phyloP scores from a whole-genome alignment of 2,329 filamentous ascomycete species.

The Alternaria gansuensis region DNA sequence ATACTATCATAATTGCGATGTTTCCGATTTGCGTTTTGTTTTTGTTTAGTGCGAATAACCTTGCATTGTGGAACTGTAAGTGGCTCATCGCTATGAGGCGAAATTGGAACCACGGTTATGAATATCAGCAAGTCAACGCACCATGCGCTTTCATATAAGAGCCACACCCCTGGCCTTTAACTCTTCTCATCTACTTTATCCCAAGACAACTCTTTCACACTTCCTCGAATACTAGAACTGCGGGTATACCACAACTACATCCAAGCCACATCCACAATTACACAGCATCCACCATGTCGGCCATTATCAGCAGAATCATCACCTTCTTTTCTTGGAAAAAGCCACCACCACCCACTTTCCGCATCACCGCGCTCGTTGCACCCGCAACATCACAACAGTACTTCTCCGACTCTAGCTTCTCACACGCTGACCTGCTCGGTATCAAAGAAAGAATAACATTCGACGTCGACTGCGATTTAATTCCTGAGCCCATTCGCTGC shows the following conservation, averaged over 20 bases:
- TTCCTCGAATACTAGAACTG: neutral
- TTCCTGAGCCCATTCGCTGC: neutral
- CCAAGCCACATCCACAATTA: neutral
- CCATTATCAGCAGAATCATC: neutral
- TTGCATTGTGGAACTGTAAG: neutral
- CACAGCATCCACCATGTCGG: neutral
- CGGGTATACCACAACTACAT: neutral
- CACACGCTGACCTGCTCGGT: conserved; percentile 4
- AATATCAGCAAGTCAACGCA: neutral
- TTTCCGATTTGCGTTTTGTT: neutral
- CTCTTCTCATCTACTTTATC: neutral
- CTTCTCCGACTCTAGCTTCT: neutral
- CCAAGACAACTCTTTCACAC: neutral
- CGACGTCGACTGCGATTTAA: neutral
- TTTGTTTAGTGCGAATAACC: neutral
- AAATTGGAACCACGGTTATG: neutral
- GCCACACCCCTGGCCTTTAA: no score
- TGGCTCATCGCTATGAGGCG: neutral
- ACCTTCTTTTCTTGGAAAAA: neutral
- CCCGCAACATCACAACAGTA: conserved; percentile 2
- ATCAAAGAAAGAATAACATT: conserved; percentile 4
- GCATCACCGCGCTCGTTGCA: conserved; percentile 1
- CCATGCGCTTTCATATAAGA: no score
- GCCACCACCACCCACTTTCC: neutral
- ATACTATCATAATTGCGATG: no score